Percentiles rank a stretch among this genome's conserved stretches.
These are phyloP conservation scores for Suhomyces bolitotheri DNA, from an alignment of 1,139 yeast genomes.

Conservation along the genomic window DNA sequence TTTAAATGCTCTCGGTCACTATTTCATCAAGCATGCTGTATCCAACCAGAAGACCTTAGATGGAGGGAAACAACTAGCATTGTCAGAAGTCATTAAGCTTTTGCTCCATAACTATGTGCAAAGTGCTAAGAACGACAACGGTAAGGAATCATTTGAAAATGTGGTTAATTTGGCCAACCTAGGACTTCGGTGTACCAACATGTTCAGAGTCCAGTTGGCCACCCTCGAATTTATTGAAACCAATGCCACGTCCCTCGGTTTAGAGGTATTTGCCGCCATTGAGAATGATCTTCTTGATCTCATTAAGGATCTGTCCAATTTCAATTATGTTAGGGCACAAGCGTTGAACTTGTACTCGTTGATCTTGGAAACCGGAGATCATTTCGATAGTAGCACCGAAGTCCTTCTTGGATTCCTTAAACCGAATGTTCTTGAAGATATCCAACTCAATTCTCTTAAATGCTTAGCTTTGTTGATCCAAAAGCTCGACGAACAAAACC, in stretches of 20 bases:
- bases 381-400: background rate
- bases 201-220: conserved; percentile 51
- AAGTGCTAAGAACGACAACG: background rate
- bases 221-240: conserved; percentile 34
- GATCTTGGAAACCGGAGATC: conserved; percentile 5
- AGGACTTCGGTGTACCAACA: conserved; percentile 34
- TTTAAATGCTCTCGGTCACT: conserved; percentile 19
- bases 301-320: conserved; percentile 25
- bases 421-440: conserved; percentile 5
- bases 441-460: conserved; percentile 13
- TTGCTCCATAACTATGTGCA: conserved; percentile 23
- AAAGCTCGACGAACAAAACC: conserved; percentile 1
- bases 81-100: conserved; percentile 31
- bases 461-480: conserved; percentile 13
- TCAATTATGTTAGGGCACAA: conserved; percentile 47
- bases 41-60: conserved; percentile 20
- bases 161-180: conserved; percentile 26
- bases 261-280: background rate
- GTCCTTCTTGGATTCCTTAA: background rate
- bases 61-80: conserved; percentile 48
- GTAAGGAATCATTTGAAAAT: background rate
- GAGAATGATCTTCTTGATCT: conserved; percentile 14
- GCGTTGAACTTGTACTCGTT: conserved; percentile 39
- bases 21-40: conserved; percentile 22
- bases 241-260: conserved; percentile 9